Percentiles rank a stretch among this genome's conserved stretches.
phyloP scores from a whole-genome alignment of 179 eudicot genomes.

The Silene coronaria region DNA sequence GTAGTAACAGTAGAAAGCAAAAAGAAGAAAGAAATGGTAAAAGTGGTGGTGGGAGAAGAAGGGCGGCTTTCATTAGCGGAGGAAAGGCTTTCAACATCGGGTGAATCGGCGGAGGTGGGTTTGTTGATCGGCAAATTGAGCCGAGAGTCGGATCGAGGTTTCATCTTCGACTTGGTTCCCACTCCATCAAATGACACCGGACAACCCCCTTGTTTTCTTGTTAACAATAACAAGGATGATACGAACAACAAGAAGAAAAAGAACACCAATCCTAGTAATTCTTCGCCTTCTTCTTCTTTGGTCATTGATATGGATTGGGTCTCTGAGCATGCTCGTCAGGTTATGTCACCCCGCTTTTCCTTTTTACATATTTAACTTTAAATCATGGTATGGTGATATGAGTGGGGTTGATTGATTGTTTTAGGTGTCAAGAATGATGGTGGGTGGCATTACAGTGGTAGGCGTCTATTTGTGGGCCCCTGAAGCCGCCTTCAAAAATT shows the following conservation, averaged over 20 bases:
- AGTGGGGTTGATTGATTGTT: neutral
- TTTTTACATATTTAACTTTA: neutral
- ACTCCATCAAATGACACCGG: constrained; percentile 77
- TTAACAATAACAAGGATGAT: constrained; percentile 29
- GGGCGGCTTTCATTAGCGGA: constrained; percentile 52
- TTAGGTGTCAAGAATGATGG: constrained; percentile 85
- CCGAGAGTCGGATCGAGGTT: constrained; percentile 53
- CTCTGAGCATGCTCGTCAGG: constrained; percentile 95
- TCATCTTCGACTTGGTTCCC: constrained; percentile 67
- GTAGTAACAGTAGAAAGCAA: neutral
- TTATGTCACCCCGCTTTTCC: constrained; percentile 7
- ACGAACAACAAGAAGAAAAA: constrained; percentile 43
- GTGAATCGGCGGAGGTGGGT: constrained; percentile 62
- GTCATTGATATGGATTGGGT: constrained; percentile 76
- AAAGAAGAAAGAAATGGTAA: constrained; percentile 55
- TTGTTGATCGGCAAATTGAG: constrained; percentile 73
- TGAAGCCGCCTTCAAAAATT: constrained; percentile 71
- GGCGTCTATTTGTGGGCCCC: constrained; percentile 80
- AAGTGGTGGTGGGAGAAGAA: constrained; percentile 77
- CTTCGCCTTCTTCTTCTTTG: constrained; percentile 42
- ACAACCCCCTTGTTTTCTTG: constrained; percentile 57
- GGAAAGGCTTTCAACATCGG: constrained; percentile 56
- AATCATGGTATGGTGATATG: neutral
- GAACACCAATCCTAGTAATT: constrained; percentile 16
- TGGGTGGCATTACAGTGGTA: constrained; percentile 82